Percentiles rank a stretch among this genome's conserved stretches.
These are phyloP conservation scores for Cladosporium sp. DNA, from an alignment of 2,329 filamentous ascomycete species.

Conservation along the genomic window DNA sequence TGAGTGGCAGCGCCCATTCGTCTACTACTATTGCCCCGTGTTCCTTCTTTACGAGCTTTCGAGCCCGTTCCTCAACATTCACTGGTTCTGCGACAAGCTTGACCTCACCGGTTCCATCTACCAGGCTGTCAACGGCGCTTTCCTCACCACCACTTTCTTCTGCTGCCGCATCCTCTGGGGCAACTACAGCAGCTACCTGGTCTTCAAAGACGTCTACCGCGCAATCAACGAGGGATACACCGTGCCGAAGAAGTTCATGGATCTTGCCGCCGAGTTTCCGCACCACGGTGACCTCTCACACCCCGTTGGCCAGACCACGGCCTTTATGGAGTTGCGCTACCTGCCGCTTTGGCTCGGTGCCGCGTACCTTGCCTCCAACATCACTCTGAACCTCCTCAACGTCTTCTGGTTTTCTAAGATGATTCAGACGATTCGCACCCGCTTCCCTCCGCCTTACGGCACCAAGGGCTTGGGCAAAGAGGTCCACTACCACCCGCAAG, in stretches of 20 bases:
- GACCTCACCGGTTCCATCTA: constrained; percentile 66
- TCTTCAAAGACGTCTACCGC: constrained; percentile 64
- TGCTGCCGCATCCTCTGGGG: constrained; percentile 72
- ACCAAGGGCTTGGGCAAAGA: constrained; percentile 32
- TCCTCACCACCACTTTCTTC: constrained; percentile 69
- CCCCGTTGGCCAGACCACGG: constrained; percentile 21
- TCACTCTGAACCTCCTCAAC: constrained; percentile 69
- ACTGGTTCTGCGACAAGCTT: constrained; percentile 89
- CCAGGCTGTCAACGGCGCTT: constrained; percentile 72
- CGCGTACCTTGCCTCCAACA: constrained; percentile 63
- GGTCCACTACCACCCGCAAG: constrained; percentile 22
- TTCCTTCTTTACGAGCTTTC: constrained; percentile 88
- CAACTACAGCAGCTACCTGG: constrained; percentile 57
- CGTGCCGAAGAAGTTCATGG: constrained; percentile 13
- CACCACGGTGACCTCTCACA: constrained; percentile 17
- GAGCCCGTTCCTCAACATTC: constrained; percentile 77
- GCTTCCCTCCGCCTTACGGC: constrained; percentile 57
- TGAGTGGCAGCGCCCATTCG: constrained; percentile 61
- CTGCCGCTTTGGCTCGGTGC: constrained; percentile 65
- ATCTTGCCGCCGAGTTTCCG: neutral
- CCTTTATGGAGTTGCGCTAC: constrained; percentile 23
- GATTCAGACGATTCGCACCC: constrained; percentile 70
- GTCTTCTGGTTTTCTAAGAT: constrained; percentile 85
- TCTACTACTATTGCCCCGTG: constrained; percentile 73
- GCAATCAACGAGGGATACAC: constrained; percentile 27